Percentiles rank a stretch among this genome's conserved stretches.
phyloP scores from a whole-genome alignment of 2,329 filamentous ascomycete genomes.

The Paraphaeosphaeria sporulosa region DNA sequence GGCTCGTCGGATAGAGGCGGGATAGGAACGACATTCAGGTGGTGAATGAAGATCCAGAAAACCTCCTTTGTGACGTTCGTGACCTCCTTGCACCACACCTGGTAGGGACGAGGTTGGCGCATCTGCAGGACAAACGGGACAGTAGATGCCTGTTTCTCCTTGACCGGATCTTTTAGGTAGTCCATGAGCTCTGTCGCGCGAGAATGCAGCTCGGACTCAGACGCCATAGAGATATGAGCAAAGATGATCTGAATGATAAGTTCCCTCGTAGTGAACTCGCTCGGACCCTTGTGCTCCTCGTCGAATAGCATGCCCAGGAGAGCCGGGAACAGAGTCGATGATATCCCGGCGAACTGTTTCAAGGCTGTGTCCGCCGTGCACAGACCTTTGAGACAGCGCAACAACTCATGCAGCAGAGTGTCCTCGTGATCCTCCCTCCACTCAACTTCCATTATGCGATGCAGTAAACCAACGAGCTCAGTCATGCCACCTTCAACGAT shows the following conservation, averaged over 20 bases:
- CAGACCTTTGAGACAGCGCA: slow-evolving; percentile 91
- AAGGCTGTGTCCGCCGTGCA: slow-evolving; percentile 90
- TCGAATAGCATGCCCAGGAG: slow-evolving; percentile 91
- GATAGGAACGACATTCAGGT: slow-evolving; percentile 83
- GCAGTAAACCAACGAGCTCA: slow-evolving; percentile 83
- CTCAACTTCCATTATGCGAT: slow-evolving; percentile 93
- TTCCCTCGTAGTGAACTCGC: slow-evolving; percentile 91
- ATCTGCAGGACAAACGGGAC: slow-evolving; percentile 90
- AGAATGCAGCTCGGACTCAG: slow-evolving; percentile 64
- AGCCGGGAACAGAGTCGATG: slow-evolving; percentile 82
- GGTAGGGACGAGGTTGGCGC: slow-evolving; percentile 85
- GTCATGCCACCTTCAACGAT: slow-evolving; percentile 90
- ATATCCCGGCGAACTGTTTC: slow-evolving; percentile 80
- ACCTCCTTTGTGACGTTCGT: slow-evolving; percentile 95
- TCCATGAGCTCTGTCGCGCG: slow-evolving; percentile 77
- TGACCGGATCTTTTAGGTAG: slow-evolving; percentile 80
- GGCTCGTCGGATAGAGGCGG: slow-evolving; percentile 47
- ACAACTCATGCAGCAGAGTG: slow-evolving; percentile 85
- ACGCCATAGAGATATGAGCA: slow-evolving; percentile 77
- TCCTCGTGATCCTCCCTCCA: slow-evolving; percentile 99
- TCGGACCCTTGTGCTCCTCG: slow-evolving; percentile 96
- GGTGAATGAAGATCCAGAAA: slow-evolving; percentile 98
- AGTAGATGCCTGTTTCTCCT: slow-evolving; percentile 75
- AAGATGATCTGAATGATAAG: slow-evolving; percentile 91
- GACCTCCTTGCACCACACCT: slow-evolving; percentile 92